Conservation (phyloP, 2,329 filamentous ascomycete species). For the Ceratocystis albifundus region DNA sequence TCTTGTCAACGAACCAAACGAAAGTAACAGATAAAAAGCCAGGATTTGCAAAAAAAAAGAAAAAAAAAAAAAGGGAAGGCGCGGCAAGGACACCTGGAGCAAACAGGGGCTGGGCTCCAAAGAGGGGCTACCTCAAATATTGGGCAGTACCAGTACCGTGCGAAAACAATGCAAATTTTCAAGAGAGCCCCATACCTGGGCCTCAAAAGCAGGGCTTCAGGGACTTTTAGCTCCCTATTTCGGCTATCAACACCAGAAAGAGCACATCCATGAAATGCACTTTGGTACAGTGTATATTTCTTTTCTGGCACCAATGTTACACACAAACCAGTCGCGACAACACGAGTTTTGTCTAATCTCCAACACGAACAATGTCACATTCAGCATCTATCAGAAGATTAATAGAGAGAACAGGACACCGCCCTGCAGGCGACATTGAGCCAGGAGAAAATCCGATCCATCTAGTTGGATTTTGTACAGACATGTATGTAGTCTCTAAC, state of each 20-base stretch:
- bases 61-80: background rate
- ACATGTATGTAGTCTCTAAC: background rate
- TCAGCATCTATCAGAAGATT: background rate
- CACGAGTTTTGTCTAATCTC: conserved; percentile 1
- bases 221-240: background rate
- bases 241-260: background rate
- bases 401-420: background rate
- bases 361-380: background rate
- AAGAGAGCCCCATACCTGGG: background rate
- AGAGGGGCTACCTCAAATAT: background rate
- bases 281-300: background rate
- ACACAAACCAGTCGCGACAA: conserved; percentile 3
- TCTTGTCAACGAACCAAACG: background rate
- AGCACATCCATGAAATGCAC: too few species aligned
- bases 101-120: background rate
- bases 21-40: background rate
- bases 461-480: too few species aligned
- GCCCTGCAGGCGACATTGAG: background rate
- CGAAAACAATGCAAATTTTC: background rate
- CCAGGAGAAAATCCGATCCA: too few species aligned
- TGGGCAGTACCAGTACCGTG: conserved; percentile 4
- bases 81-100: conserved; percentile 11
- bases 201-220: background rate
- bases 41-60: background rate
- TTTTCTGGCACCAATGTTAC: background rate